Evolutionary conservation across 192 early-diverging fungal genomes (phyloP).

Genomic region (Coemansia sp.): DNA sequence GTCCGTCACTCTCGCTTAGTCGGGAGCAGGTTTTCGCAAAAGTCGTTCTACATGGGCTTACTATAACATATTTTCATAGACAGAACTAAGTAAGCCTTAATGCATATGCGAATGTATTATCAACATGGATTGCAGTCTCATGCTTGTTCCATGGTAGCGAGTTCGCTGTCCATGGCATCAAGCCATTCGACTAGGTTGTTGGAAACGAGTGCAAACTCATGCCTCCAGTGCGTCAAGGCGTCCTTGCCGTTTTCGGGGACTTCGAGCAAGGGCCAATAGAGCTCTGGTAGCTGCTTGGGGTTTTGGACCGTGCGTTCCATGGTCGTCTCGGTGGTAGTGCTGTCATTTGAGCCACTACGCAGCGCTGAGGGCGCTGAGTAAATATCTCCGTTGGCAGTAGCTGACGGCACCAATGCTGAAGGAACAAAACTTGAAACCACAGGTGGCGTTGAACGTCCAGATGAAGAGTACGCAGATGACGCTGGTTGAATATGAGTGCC

Average conservation of each 20-base stretch:
- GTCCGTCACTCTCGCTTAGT: constrained; percentile 35
- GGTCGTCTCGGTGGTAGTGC: background rate
- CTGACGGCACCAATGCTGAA: background rate
- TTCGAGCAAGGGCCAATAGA: background rate
- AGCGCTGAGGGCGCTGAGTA: background rate
- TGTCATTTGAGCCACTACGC: background rate
- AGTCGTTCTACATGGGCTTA: constrained; percentile 16
- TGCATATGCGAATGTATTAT: background rate
- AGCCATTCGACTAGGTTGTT: constrained; percentile 25
- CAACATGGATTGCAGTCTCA: background rate
- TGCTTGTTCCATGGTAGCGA: constrained; percentile 1
- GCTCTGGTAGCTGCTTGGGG: background rate
- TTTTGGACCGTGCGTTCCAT: background rate
- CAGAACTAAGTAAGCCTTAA: background rate
- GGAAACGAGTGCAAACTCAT: constrained; percentile 20
- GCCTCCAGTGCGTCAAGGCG: constrained; percentile 13
- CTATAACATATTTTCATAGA: background rate
- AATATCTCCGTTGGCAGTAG: background rate
- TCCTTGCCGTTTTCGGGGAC: background rate
- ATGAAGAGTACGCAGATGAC: background rate
- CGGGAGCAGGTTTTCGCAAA: constrained; percentile 23
- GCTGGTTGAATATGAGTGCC: background rate
- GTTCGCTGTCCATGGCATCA: constrained; percentile 13
- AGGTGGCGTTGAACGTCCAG: background rate
- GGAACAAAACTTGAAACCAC: background rate